These are phyloP conservation scores for Anthracocystis panici-leucophaei DNA, from an alignment of 1,284 basidiomycete species.

Conservation along the genomic window DNA sequence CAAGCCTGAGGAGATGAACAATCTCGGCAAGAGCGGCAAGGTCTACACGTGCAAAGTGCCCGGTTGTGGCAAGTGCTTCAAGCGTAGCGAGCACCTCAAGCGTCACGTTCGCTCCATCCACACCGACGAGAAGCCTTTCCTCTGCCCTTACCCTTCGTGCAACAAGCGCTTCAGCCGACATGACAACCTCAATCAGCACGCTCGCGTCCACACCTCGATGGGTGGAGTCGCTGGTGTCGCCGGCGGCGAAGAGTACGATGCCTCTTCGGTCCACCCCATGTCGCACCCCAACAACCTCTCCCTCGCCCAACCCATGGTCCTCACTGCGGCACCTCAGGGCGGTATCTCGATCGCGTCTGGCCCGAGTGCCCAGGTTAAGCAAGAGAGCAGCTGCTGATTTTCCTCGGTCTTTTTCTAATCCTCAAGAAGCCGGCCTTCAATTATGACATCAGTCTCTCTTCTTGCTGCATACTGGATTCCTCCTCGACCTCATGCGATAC, in stretches of 20 bases:
- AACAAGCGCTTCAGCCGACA: constrained; percentile 64
- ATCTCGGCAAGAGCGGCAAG: constrained; percentile 66
- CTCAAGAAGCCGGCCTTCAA: constrained; percentile 9
- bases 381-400: constrained; percentile 24
- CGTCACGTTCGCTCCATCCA: constrained; percentile 66
- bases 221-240: constrained; percentile 19
- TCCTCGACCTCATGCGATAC: constrained; percentile 40
- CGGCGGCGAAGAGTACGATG: constrained; percentile 32
- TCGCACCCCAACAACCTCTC: constrained; percentile 29
- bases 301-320: constrained; percentile 42
- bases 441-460: constrained; percentile 13
- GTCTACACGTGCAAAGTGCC: constrained; percentile 67
- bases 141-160: constrained; percentile 60
- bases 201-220: constrained; percentile 59
- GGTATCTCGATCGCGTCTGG: constrained; percentile 45
- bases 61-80: constrained; percentile 66
- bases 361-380: constrained; percentile 38
- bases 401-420: background rate
- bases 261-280: constrained; percentile 36
- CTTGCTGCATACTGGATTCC: constrained; percentile 34
- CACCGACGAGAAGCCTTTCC: constrained; percentile 67
- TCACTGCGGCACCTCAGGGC: constrained; percentile 33
- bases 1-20: constrained; percentile 65
- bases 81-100: constrained; percentile 66
- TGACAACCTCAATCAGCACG: constrained; percentile 67